Evolutionary conservation across 768 basidiomycete genomes (phyloP).

Genomic region (Flagelloscypha sp.): DNA sequence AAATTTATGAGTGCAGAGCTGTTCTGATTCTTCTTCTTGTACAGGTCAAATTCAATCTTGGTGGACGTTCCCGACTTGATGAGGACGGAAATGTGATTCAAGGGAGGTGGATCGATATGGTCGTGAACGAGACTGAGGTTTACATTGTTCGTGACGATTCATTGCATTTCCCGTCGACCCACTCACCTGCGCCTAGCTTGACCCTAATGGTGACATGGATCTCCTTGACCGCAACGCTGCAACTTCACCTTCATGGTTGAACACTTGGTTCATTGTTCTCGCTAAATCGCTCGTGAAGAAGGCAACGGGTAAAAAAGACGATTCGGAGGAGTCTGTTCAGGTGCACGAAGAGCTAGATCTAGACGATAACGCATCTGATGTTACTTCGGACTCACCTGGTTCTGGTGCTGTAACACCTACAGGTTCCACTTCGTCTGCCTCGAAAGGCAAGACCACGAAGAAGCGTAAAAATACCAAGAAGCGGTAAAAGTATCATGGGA

Average conservation of each 20-base stretch:
- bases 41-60: constrained; percentile 68
- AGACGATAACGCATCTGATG: constrained; percentile 28
- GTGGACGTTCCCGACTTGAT: constrained; percentile 40
- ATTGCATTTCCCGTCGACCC: neutral
- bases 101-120: constrained; percentile 64
- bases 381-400: constrained; percentile 36
- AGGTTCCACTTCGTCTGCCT: constrained; percentile 18
- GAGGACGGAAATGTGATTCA: constrained; percentile 45
- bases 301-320: constrained; percentile 12
- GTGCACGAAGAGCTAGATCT: too few relatives aligned
- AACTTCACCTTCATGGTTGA: constrained; percentile 42
- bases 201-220: constrained; percentile 48
- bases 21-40: constrained; percentile 5
- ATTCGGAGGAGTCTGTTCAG: constrained; percentile 10
- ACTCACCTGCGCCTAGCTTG: constrained; percentile 38
- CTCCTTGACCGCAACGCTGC: constrained; percentile 54
- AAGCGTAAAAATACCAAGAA: constrained; percentile 51
- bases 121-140: constrained; percentile 69
- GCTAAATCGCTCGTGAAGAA: constrained; percentile 23
- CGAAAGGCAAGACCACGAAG: constrained; percentile 33
- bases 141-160: constrained; percentile 46
- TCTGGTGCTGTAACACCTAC: constrained; percentile 32
- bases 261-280: constrained; percentile 65
- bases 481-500: constrained; percentile 36
- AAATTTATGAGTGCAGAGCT: neutral